Evolutionary conservation across 208 protist species (phyloP).

Genomic region (Entamoeba histolytica): DNA sequence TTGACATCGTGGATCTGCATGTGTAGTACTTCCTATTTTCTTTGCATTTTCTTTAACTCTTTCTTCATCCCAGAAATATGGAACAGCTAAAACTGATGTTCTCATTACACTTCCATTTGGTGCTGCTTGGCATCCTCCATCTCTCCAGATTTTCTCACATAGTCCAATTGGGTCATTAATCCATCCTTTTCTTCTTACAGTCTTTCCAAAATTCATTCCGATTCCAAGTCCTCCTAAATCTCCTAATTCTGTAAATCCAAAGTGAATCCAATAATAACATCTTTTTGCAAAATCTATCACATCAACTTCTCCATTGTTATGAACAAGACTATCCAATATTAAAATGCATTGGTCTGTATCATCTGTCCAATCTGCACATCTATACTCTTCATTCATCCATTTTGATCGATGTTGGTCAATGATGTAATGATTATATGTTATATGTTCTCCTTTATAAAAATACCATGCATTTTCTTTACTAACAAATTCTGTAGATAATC

Average conservation of each 20-base stretch:
- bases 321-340: constrained; percentile 24
- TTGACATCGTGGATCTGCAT: constrained; percentile 31
- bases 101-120: constrained; percentile 36
- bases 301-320: constrained; percentile 16
- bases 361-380: constrained; percentile 31
- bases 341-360: constrained; percentile 38
- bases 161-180: neutral
- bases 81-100: constrained; percentile 25
- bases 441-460: constrained; percentile 9
- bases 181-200: constrained; percentile 11
- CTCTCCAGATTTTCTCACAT: constrained; percentile 14
- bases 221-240: constrained; percentile 30
- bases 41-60: constrained; percentile 19
- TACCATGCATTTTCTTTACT: constrained; percentile 4
- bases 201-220: constrained; percentile 12
- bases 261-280: constrained; percentile 20
- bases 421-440: constrained; percentile 30
- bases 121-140: constrained; percentile 11
- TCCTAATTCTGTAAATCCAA: constrained; percentile 31
- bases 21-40: constrained; percentile 17
- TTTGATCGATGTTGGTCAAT: constrained; percentile 23
- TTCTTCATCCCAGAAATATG: constrained; percentile 5
- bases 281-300: neutral
- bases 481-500: constrained; percentile 30
- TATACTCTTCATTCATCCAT: constrained; percentile 16